Evolutionary conservation across 805 yeast genomes (phyloP).

Genomic region (Kodamaea jinghongensis): DNA sequence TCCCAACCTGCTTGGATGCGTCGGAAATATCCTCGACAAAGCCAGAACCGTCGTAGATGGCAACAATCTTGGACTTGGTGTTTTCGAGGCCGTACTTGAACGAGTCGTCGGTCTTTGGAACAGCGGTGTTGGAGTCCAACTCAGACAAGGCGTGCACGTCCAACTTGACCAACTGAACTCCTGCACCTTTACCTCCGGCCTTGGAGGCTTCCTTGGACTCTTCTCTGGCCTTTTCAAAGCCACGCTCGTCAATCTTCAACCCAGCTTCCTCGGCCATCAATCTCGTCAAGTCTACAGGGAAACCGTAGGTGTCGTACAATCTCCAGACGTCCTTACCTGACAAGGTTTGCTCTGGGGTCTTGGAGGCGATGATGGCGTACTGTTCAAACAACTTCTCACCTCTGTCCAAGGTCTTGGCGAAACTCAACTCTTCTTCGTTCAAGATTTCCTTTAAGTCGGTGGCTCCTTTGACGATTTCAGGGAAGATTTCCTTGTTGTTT

Average conservation of each 20-base stretch:
- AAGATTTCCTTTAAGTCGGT: constrained; percentile 82
- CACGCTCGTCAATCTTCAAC: constrained; percentile 85
- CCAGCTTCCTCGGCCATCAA: constrained; percentile 99
- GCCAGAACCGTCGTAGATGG: constrained; percentile 62
- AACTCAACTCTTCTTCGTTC: constrained; percentile 94
- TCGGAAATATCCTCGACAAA: constrained; percentile 51
- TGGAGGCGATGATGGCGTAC: constrained; percentile 80
- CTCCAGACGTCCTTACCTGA: constrained; percentile 98
- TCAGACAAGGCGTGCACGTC: constrained; percentile 88
- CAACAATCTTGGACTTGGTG: constrained; percentile 65
- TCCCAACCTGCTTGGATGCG: constrained; percentile 59
- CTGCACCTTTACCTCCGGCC: constrained; percentile 66
- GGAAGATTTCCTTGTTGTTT: constrained; percentile 86
- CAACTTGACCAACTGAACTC: constrained; percentile 64
- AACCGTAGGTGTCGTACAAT: constrained; percentile 96
- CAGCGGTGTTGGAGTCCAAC: constrained; percentile 54
- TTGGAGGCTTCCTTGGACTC: constrained; percentile 94
- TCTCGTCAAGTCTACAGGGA: constrained; percentile 97
- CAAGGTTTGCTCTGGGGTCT: constrained; percentile 69
- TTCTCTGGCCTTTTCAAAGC: constrained; percentile 85
- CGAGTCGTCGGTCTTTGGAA: constrained; percentile 82
- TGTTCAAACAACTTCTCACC: constrained; percentile 96
- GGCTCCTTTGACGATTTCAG: constrained; percentile 76
- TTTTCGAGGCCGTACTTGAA: constrained; percentile 73
- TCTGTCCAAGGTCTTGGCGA: constrained; percentile 92